These are phyloP conservation scores for Ceratobasidium sp. DNA, from an alignment of 1,284 basidiomycete species.

Conservation along the genomic window DNA sequence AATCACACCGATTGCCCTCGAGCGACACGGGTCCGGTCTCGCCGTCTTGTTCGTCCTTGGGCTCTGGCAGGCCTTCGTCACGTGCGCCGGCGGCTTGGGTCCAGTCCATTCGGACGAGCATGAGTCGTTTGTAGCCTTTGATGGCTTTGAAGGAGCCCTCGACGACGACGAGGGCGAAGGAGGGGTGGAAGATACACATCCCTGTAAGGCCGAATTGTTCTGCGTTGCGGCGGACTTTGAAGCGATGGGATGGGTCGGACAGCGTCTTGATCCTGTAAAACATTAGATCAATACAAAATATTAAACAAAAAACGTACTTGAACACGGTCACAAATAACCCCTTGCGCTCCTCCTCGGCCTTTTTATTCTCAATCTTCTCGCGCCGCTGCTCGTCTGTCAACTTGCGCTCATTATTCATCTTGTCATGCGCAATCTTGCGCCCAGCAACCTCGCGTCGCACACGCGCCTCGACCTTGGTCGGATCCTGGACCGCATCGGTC, in stretches of 20 bases:
- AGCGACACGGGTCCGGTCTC: constrained; percentile 63
- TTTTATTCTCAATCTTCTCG: constrained; percentile 88
- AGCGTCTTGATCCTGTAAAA: constrained; percentile 80
- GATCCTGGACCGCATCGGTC: constrained; percentile 95
- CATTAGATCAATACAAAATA: constrained; percentile 41
- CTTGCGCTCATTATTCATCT: constrained; percentile 91
- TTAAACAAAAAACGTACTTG: constrained; percentile 68
- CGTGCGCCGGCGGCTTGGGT: constrained; percentile 88
- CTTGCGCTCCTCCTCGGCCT: constrained; percentile 85
- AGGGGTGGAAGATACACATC: constrained; percentile 87
- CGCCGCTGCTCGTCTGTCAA: constrained; percentile 89
- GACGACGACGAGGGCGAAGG: constrained; percentile 91
- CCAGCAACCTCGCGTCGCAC: constrained; percentile 93
- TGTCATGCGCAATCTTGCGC: constrained; percentile 89
- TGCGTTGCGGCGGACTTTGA: constrained; percentile 97
- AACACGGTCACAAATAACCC: constrained; percentile 89
- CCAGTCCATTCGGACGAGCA: constrained; percentile 93
- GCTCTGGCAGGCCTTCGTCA: constrained; percentile 74
- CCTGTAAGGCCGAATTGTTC: constrained; percentile 91
- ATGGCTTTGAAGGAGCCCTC: constrained; percentile 91
- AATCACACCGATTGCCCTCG: constrained; percentile 86
- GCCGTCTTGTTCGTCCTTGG: constrained; percentile 59
- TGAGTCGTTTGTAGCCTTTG: constrained; percentile 87
- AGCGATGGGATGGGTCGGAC: constrained; percentile 91
- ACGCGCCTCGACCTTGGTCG: constrained; percentile 95